phyloP scores from a whole-genome alignment of 2,329 filamentous ascomycete genomes.

The Elsinoe ampelina region DNA sequence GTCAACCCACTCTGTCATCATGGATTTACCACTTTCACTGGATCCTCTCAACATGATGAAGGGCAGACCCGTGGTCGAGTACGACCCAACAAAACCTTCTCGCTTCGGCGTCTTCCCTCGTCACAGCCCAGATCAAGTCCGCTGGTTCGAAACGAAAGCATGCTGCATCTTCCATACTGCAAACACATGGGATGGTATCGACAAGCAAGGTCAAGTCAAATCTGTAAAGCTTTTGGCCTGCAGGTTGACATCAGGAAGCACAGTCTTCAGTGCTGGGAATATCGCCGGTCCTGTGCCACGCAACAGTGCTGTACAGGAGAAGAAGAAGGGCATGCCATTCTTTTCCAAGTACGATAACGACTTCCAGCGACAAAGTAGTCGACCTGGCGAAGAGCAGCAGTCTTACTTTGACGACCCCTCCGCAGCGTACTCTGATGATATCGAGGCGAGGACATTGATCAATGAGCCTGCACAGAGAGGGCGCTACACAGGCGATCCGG shows the following conservation, averaged over 20 bases:
- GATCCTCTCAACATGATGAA: conserved; percentile 53
- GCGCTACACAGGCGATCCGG: neutral
- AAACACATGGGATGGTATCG: conserved; percentile 55
- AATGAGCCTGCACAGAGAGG: conserved; percentile 9
- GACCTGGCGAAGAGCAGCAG: conserved; percentile 22
- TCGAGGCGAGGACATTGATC: conserved; percentile 16
- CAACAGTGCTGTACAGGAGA: conserved; percentile 18
- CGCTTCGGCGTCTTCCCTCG: conserved; percentile 62
- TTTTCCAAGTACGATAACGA: conserved; percentile 37
- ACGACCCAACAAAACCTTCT: conserved; percentile 48
- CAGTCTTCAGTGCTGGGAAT: conserved; percentile 58
- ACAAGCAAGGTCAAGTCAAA: conserved; percentile 24
- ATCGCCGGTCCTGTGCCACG: conserved; percentile 44
- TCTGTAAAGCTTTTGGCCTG: conserved; percentile 57
- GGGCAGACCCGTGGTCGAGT: conserved; percentile 49
- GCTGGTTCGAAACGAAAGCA: conserved; percentile 59
- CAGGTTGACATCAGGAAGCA: conserved; percentile 54
- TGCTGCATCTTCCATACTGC: conserved; percentile 66
- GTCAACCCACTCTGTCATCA: conserved; percentile 52
- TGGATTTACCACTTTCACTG: conserved; percentile 59
- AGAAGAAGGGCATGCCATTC: conserved; percentile 35
- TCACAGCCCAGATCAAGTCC: conserved; percentile 45
- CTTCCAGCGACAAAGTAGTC: conserved; percentile 18
- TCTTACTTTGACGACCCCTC: conserved; percentile 23
- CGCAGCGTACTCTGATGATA: conserved; percentile 11